Evolutionary conservation across 2,329 filamentous ascomycete genomes (phyloP), one percentile per base, ranked within the genome.

Genomic region (Corynespora cassiicola): DNA sequence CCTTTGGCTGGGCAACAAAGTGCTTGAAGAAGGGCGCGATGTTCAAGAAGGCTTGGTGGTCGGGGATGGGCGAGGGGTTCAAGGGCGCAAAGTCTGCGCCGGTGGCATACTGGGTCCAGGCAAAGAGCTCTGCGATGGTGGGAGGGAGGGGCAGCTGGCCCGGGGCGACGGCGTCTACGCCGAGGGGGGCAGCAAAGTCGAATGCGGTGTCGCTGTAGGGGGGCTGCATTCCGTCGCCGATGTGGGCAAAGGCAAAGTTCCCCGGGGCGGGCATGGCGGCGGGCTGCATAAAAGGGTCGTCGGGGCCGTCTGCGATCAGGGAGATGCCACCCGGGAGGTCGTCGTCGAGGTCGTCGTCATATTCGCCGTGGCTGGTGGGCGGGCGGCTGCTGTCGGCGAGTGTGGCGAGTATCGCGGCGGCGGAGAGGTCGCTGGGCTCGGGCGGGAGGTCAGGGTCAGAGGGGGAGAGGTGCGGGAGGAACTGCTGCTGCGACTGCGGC

Each of bases 351-450:
- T 48, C 46, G 28, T 43, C 42, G 12, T 34, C 44, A 41, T 58
- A 36, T 32, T 53, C 51, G 8, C 30, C 54, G 45, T 57, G 49
- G 48, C 56, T 55, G 25, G 56, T 56, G 40, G 54, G 42, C 30
- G 61, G 56, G 18, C 60, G 51, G 48, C 45, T 60, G n/a, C n/a
- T n/a, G 47, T 60, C 59, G 11, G 57, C 52, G 36, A 61, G 56
- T 6, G 58, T 50, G 32, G 63, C 54, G 31, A 63, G 60, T 2
- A 58, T 57, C 12, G 54, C 45, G 9, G 55, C 55, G 36, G 58
- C 53, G 19, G 60, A 61, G 38, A 55, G 38, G 24, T 45, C 46
- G 42, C 44, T 51, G 36, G 50, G 51, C 11, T 59, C 51, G 31
- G 48, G 45, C 26, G 47, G 44, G 29, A 32, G 36, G 49, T 30